These are phyloP conservation scores for Fusarium algeriense DNA, from an alignment of 2,329 filamentous ascomycete species.

Conservation along the genomic window DNA sequence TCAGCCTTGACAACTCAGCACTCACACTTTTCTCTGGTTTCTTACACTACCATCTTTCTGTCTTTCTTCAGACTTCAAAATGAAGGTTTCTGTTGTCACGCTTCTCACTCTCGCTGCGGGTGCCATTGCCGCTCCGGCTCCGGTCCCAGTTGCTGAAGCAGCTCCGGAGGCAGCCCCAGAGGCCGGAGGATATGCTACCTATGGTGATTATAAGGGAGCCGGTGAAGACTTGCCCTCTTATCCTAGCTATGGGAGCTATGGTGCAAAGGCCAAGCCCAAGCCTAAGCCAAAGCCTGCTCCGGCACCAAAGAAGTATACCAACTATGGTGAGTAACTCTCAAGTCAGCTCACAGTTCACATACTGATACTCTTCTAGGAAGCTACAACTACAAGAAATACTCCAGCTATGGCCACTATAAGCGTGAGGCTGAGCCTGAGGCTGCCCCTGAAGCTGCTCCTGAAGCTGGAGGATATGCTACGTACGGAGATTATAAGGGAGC, in stretches of 20 bases:
- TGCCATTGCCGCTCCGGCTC: conserved; percentile 44
- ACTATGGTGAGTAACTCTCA: conserved; percentile 4
- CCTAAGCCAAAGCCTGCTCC: conserved; percentile 4
- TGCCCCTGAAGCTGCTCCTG: neutral
- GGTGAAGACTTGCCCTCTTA: neutral
- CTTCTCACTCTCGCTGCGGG: conserved; percentile 45
- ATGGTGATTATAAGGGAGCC: neutral
- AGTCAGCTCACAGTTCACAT: neutral
- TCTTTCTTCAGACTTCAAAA: conserved; percentile 27
- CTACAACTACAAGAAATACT: conserved; percentile 34
- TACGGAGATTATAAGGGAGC: conserved; percentile 3
- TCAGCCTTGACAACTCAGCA: neutral
- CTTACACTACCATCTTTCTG: neutral
- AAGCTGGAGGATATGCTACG: neutral
- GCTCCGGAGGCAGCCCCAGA: conserved; percentile 9
- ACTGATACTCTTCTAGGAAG: neutral
- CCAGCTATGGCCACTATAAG: conserved; percentile 21
- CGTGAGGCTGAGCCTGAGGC: conserved; percentile 2
- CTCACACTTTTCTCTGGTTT: neutral
- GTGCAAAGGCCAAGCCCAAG: conserved; percentile 4
- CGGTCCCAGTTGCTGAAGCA: conserved; percentile 31
- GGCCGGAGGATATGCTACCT: neutral
- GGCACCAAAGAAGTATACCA: conserved; percentile 14
- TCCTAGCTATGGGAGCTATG: conserved; percentile 1
- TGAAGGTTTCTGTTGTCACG: conserved; percentile 49